A percentile compares a stretch with the other conserved stretches of the same genome.
Conservation (phyloP, 2,329 filamentous ascomycete species). For the Ophiostoma ips region DNA sequence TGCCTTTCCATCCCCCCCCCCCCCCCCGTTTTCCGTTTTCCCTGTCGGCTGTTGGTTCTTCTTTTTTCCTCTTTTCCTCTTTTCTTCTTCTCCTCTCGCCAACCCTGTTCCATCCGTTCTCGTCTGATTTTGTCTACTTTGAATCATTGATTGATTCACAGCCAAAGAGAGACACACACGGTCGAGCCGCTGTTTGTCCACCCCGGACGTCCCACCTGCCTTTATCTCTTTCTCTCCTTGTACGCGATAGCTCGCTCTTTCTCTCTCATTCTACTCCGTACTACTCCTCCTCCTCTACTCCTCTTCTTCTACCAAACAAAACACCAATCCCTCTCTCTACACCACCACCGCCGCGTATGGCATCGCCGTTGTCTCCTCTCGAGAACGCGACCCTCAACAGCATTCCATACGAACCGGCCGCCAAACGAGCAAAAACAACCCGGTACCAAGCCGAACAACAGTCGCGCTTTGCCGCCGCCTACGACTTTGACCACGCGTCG, state of each 20-base stretch:
- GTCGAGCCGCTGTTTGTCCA: too few relatives aligned
- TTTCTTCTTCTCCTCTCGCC: too few relatives aligned
- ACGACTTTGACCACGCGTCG: slow-evolving; percentile 20
- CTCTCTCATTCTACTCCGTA: not conserved
- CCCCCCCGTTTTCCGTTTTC: not conserved
- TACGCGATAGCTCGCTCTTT: too few relatives aligned
- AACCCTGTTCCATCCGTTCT: too few relatives aligned
- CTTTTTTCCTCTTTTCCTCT: too few relatives aligned
- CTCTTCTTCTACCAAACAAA: not conserved
- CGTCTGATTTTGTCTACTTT: too few relatives aligned
- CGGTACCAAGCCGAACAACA: not conserved
- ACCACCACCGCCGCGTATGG: slow-evolving; percentile 19
- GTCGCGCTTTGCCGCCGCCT: not conserved
- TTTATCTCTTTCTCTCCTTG: too few relatives aligned
- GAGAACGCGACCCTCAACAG: slow-evolving; percentile 25
- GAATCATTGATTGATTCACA: too few relatives aligned
- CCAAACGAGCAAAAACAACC: not conserved
- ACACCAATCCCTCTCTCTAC: not conserved
- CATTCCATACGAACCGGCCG: slow-evolving; percentile 19
- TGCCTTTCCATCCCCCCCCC: not conserved
- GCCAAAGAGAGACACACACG: too few relatives aligned
- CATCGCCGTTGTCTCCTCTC: slow-evolving; percentile 27
- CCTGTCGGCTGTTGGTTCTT: too few relatives aligned
- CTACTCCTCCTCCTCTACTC: not conserved
- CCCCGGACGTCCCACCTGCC: too few relatives aligned